Evolutionary conservation across 768 basidiomycete species (phyloP).

Genomic region (Boletus pseudo-olivaceus): DNA sequence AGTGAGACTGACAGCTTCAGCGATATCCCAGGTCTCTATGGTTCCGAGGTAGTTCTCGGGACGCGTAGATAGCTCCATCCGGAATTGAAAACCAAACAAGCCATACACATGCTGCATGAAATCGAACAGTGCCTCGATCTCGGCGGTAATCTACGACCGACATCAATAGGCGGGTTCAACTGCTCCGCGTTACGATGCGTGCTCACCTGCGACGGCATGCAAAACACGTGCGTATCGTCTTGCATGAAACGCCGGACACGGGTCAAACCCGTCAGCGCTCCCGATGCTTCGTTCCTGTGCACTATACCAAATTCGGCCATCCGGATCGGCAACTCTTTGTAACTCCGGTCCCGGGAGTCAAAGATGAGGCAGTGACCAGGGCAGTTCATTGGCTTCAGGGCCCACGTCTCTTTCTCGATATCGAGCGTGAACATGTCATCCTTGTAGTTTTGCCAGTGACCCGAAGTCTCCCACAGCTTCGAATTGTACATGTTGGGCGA

Average conservation of each 20-base stretch:
- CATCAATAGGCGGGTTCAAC: neutral
- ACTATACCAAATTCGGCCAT: slow-evolving; percentile 99
- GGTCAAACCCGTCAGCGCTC: slow-evolving; percentile 89
- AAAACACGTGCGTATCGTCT: slow-evolving; percentile 99
- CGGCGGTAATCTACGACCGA: slow-evolving; percentile 66
- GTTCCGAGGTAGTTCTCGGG: slow-evolving; percentile 92
- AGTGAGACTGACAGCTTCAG: slow-evolving; percentile 61
- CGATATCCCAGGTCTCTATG: slow-evolving; percentile 85
- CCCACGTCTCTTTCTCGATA: slow-evolving; percentile 95
- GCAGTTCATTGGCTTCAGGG: slow-evolving; percentile 98
- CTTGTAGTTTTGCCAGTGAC: slow-evolving; percentile 97
- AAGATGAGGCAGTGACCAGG: slow-evolving; percentile 96
- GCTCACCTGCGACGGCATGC: slow-evolving; percentile 83
- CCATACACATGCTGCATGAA: slow-evolving; percentile 95
- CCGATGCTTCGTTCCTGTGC: slow-evolving; percentile 94
- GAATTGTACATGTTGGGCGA: slow-evolving; percentile 97
- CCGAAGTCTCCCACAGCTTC: slow-evolving; percentile 97
- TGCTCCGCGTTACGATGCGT: neutral
- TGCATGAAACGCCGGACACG: slow-evolving; percentile 94
- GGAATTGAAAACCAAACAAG: slow-evolving; percentile 91
- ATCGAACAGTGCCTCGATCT: slow-evolving; percentile 85
- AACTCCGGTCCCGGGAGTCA: slow-evolving; percentile 88
- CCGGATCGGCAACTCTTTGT: slow-evolving; percentile 93
- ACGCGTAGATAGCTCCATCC: slow-evolving; percentile 90
- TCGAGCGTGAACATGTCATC: slow-evolving; percentile 97